These are phyloP conservation scores for Trichomonas vaginalis DNA, from an alignment of 208 protist genomes.

Conservation along the genomic window DNA sequence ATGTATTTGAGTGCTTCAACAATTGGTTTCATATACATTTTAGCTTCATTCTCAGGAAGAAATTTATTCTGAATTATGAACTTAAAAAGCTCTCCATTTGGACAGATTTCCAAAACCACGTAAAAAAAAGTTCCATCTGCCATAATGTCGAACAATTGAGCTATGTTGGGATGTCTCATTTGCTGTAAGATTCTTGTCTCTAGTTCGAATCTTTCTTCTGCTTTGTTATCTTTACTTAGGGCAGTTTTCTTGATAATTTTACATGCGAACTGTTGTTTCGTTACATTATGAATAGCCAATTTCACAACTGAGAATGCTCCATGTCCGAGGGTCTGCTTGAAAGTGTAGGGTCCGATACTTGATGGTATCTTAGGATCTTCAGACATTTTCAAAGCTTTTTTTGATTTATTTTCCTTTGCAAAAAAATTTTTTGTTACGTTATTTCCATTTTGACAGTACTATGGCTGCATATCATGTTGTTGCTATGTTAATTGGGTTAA, in stretches of 20 bases:
- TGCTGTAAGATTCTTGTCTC: background rate
- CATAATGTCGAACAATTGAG: background rate
- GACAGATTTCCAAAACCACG: background rate
- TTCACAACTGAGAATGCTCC: background rate
- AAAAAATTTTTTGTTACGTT: too few species aligned
- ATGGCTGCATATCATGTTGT: too few species aligned
- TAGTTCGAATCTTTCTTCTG: background rate
- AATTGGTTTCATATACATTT: background rate
- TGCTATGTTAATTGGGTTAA: too few species aligned
- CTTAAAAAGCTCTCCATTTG: background rate
- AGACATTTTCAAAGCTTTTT: too few species aligned
- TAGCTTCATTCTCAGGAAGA: background rate
- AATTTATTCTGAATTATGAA: background rate
- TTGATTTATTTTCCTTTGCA: too few species aligned
- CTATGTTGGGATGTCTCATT: background rate
- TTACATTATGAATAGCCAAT: background rate
- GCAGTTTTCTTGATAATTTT: background rate
- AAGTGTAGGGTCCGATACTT: too few species aligned
- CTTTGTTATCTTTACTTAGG: background rate
- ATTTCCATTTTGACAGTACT: too few species aligned
- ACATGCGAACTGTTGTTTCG: background rate
- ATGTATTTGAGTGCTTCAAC: background rate
- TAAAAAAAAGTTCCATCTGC: background rate
- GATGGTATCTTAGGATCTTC: too few species aligned
- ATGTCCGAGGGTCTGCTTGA: background rate